Conservation (phyloP, 2,329 filamentous ascomycete species). For the Akanthomyces dipterigenus region DNA sequence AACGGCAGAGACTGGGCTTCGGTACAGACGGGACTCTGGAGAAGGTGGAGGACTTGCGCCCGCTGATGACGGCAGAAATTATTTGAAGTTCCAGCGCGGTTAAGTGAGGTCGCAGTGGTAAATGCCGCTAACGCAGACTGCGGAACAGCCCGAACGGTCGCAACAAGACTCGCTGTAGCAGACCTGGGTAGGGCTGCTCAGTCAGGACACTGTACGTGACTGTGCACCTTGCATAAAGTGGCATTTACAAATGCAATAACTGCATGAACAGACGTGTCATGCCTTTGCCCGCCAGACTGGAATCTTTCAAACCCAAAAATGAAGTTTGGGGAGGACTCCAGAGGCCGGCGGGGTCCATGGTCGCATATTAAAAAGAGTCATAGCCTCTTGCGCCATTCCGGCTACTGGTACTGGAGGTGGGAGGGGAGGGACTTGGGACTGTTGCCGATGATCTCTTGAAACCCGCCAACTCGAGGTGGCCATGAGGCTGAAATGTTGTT, state of each 20-base stretch:
- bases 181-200: too few relatives aligned
- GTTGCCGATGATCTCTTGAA: background rate
- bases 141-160: background rate
- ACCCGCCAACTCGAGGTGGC: background rate
- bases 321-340: background rate
- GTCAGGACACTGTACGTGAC: too few relatives aligned
- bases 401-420: background rate
- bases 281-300: background rate
- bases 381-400: slow-evolving; percentile 5
- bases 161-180: background rate
- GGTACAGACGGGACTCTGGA: background rate
- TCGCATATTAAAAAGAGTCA: slow-evolving; percentile 2
- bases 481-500: background rate
- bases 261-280: background rate
- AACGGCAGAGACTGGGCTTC: background rate
- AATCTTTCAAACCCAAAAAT: background rate
- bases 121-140: background rate
- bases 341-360: background rate
- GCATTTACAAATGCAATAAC: background rate
- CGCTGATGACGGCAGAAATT: background rate
- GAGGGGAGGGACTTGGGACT: background rate
- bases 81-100: background rate
- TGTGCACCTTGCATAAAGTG: background rate
- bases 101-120: background rate
- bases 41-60: background rate